These are phyloP conservation scores for Chalara sp. DNA, from an alignment of 2,329 filamentous ascomycete genomes.

Conservation along the genomic window DNA sequence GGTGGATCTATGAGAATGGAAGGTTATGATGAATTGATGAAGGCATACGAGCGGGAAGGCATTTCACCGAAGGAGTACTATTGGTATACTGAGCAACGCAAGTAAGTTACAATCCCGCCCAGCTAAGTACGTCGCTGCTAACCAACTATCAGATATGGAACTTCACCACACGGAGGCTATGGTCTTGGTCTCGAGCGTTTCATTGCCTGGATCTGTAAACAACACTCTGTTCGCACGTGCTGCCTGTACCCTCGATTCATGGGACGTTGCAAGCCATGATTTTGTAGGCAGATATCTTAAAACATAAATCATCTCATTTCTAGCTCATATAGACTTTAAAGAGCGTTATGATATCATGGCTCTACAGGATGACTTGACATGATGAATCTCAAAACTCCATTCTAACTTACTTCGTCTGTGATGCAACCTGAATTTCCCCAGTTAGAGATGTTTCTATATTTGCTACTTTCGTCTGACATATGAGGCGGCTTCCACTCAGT, in stretches of 20 bases:
- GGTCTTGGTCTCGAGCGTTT: slow-evolving; percentile 83
- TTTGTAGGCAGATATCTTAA: not conserved
- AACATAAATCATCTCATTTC: no score
- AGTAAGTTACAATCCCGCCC: slow-evolving; percentile 50
- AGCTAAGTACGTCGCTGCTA: not conserved
- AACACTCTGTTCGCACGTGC: slow-evolving; percentile 57
- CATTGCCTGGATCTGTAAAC: slow-evolving; percentile 57
- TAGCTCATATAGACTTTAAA: not conserved
- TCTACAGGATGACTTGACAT: not conserved
- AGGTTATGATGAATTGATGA: slow-evolving; percentile 82
- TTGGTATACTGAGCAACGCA: slow-evolving; percentile 94
- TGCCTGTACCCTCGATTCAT: slow-evolving; percentile 78
- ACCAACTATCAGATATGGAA: slow-evolving; percentile 62
- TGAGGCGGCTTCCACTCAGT: no score
- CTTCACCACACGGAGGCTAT: slow-evolving; percentile 74
- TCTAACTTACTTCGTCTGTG: no score
- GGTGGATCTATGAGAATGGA: slow-evolving; percentile 96
- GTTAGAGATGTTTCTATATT: no score
- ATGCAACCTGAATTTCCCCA: no score
- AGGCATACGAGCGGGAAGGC: slow-evolving; percentile 78
- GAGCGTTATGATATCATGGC: not conserved
- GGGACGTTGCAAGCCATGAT: slow-evolving; percentile 68
- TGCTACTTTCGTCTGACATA: no score
- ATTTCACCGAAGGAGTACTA: slow-evolving; percentile 85
- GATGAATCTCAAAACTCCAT: no score